Conservation (phyloP, 2,329 filamentous ascomycete species). For the Thermochaetoides dissita region DNA sequence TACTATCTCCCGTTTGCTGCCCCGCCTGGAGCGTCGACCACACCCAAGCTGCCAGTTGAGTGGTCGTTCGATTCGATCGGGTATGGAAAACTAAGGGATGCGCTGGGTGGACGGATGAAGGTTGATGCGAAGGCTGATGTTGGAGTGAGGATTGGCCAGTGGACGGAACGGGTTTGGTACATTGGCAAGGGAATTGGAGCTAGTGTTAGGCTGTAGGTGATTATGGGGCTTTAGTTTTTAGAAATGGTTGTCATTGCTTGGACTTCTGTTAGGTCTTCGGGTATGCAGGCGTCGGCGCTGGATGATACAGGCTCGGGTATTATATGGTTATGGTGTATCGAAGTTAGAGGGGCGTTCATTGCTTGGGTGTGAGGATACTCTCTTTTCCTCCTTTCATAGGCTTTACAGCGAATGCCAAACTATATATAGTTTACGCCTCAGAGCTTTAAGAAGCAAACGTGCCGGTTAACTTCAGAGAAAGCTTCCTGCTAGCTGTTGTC, state of each 20-base stretch:
- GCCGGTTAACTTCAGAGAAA: no score
- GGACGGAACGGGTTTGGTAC: slow-evolving; percentile 60
- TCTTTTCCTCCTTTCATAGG: no score
- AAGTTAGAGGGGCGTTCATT: no score
- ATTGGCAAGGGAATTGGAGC: slow-evolving; percentile 57
- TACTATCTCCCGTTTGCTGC: slow-evolving; percentile 64
- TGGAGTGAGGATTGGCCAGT: slow-evolving; percentile 59
- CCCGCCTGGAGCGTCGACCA: slow-evolving; percentile 57
- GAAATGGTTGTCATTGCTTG: background rate
- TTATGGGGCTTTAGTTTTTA: background rate
- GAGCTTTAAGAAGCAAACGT: no score
- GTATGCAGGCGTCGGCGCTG: no score
- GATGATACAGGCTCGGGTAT: no score
- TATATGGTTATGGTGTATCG: no score
- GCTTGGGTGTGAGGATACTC: no score
- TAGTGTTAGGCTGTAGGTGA: slow-evolving; percentile 35
- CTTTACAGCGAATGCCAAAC: no score
- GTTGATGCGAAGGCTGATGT: slow-evolving; percentile 68
- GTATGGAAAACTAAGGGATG: slow-evolving; percentile 66
- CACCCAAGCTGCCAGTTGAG: slow-evolving; percentile 66
- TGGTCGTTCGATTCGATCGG: slow-evolving; percentile 68
- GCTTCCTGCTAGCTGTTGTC: no score
- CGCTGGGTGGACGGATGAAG: slow-evolving; percentile 66
- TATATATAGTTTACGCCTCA: no score
- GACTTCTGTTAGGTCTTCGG: background rate